These are phyloP conservation scores for Prunus kanzakura DNA, from an alignment of 306 rosid species.

Conservation along the genomic window DNA sequence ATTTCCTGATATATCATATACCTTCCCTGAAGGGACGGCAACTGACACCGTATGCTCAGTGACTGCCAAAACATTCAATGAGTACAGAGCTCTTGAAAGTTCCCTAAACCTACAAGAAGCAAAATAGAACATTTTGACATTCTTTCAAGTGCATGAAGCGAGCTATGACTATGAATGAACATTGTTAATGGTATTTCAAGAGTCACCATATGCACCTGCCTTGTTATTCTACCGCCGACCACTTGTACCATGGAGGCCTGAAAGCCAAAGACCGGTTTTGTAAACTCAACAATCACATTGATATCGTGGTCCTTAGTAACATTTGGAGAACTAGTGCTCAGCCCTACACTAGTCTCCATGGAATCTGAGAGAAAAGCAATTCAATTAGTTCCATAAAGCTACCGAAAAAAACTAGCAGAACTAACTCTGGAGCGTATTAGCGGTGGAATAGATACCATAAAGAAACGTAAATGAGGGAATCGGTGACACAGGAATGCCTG, in stretches of 20 bases:
- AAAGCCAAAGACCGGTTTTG: slow-evolving; percentile 71
- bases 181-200: background rate
- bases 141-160: background rate
- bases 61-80: slow-evolving; percentile 40
- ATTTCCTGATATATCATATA: slow-evolving; percentile 67
- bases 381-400: slow-evolving; percentile 18
- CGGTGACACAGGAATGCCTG: slow-evolving; percentile 57
- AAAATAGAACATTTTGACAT: background rate
- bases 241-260: slow-evolving; percentile 48
- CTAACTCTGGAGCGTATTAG: background rate
- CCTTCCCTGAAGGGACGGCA: slow-evolving; percentile 56
- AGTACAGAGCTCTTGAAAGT: slow-evolving; percentile 67
- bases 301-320: slow-evolving; percentile 40
- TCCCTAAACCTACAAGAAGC: slow-evolving; percentile 44
- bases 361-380: slow-evolving; percentile 33
- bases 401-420: background rate
- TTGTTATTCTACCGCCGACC: slow-evolving; percentile 52
- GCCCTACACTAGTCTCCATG: slow-evolving; percentile 39
- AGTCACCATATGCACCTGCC: slow-evolving; percentile 46
- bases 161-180: background rate
- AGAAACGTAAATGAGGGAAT: slow-evolving; percentile 52
- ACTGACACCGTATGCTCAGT: slow-evolving; percentile 42
- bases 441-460: slow-evolving; percentile 39
- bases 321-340: slow-evolving; percentile 49
- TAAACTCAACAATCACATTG: slow-evolving; percentile 56